Evolutionary conservation across 345 rosid species (phyloP).

Genomic region (Eucalyptus sp.): DNA sequence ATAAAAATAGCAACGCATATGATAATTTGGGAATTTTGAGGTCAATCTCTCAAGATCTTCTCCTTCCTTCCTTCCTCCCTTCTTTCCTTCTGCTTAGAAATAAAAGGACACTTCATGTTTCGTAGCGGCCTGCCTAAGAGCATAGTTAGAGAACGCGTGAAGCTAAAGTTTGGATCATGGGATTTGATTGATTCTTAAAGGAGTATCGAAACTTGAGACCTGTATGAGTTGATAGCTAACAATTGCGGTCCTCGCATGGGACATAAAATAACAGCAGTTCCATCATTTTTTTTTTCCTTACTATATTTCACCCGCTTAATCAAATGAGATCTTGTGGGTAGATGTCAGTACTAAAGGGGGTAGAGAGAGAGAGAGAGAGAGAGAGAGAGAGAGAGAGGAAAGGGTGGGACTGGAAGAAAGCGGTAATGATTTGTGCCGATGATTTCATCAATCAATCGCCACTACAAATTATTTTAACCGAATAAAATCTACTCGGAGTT

Average conservation of each 20-base stretch:
- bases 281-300: not conserved
- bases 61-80: not conserved
- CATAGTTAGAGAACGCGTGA: not conserved
- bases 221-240: not conserved
- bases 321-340: not conserved
- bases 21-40: not conserved
- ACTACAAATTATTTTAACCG: not conserved
- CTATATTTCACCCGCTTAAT: not conserved
- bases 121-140: not conserved
- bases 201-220: not conserved
- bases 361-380: not conserved
- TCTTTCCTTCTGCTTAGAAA: not conserved
- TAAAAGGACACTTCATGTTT: not conserved
- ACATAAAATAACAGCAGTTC: not conserved
- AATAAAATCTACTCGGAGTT: not conserved
- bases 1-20: not conserved
- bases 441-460: not conserved
- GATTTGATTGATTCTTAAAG: not conserved
- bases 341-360: not conserved
- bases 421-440: not conserved
- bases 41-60: not conserved
- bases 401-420: not conserved
- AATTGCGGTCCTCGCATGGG: not conserved
- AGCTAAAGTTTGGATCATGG: not conserved
- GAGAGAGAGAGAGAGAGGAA: not conserved